Evolutionary conservation across 2,329 filamentous ascomycete genomes (phyloP).

Genomic region (Verticillium alfalfae): DNA sequence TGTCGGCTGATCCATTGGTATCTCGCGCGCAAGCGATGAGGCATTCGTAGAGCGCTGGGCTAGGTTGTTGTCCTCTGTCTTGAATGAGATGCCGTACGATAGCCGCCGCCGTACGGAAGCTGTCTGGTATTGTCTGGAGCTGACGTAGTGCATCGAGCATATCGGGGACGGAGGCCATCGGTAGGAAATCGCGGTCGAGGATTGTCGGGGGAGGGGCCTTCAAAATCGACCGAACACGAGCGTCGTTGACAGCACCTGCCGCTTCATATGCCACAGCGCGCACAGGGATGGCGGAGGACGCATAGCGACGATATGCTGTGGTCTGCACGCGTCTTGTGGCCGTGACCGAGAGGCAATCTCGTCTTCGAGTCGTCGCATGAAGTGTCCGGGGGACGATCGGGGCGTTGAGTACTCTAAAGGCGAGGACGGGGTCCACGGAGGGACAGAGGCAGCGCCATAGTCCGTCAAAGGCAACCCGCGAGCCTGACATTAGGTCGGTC

Average conservation of each 20-base stretch:
- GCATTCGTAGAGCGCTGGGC: slow-evolving; percentile 62
- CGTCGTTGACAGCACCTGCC: slow-evolving; percentile 5
- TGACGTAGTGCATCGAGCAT: slow-evolving; percentile 44
- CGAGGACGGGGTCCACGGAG: slow-evolving; percentile 35
- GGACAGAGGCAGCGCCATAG: slow-evolving; percentile 62
- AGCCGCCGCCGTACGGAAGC: slow-evolving; percentile 29
- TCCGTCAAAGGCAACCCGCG: slow-evolving; percentile 44
- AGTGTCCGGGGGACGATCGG: slow-evolving; percentile 11
- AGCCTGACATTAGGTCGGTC: slow-evolving; percentile 23
- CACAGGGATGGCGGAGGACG: background rate
- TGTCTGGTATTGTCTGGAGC: slow-evolving; percentile 26
- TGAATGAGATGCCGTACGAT: slow-evolving; percentile 55
- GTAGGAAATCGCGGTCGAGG: slow-evolving; percentile 13
- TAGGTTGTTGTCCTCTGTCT: slow-evolving; percentile 48
- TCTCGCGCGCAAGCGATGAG: slow-evolving; percentile 68
- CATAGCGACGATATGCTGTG: background rate
- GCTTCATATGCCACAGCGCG: background rate
- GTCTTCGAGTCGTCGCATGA: slow-evolving; percentile 1
- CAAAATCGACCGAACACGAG: background rate
- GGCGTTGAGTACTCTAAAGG: slow-evolving; percentile 23
- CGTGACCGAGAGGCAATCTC: background rate
- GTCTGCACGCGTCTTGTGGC: background rate
- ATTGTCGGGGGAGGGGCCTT: slow-evolving; percentile 10
- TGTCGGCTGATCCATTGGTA: slow-evolving; percentile 60
- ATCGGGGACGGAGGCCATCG: slow-evolving; percentile 21